Base-by-base conservation (phyloP, 352 stramenopile genomes). In the Thraustotheca clavata region DNA sequence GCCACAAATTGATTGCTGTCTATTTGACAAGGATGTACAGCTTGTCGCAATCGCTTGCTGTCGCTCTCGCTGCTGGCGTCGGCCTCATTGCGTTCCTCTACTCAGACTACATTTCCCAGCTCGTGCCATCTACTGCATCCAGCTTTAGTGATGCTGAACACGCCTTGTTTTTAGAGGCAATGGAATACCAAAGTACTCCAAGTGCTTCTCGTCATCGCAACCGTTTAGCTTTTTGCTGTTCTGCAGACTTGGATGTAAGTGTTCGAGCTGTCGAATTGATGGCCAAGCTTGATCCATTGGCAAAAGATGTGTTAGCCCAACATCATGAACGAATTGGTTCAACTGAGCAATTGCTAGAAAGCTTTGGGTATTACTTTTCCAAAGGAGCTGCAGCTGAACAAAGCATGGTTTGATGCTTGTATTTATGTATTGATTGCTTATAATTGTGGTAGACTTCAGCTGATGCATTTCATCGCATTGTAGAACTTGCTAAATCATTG, bases 321-420 rank as follows among this genome's bases (percentile, higher is more conserved):
- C 83, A 93, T 61, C 82, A 91, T 63, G 83, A 91, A 61, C 81
- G 81, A 7, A 91, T 93, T 40, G 72, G 67, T 43, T 86, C 77
- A 22, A 50, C 88, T 1, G 62, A 71, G 4, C 71, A 84, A 4
- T 67, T 93, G 2, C 80, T 88, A 50, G 80, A 93, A 62, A 91
- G 80, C 65, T 93, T 93, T 62, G 79, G 77, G 31, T 90, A 83
- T 62, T 93, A 93, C 67, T 93, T 93, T 69, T 76, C 78, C 7
- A 80, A 79, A 18, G 83, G 83, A 39, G 83, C 83, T 16, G 83
- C 83, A 1, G 83, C 83, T 8, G 83, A 93, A 55, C 83, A 93
- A 70, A 90, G 80, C 66, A 93, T 89, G 80, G 49, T 65, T 55
- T 20, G 55, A 40, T 59, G 22, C 11, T 4, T 8, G 38, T 54